Evolutionary conservation across 805 yeast genomes (phyloP).

Genomic region (Myxozyma vanderwaltii): DNA sequence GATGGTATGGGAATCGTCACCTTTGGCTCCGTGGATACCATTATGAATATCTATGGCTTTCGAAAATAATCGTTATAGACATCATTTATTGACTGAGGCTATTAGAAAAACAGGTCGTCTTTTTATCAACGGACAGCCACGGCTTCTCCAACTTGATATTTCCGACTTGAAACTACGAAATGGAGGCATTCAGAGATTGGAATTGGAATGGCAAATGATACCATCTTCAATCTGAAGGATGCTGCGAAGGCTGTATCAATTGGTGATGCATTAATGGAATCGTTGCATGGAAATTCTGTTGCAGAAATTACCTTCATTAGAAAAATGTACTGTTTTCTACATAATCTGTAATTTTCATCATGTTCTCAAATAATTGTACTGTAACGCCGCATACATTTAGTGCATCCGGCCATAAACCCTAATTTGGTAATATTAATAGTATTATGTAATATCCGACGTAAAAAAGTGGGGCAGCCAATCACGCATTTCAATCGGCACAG

Average conservation of each 20-base stretch:
- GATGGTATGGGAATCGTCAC: slow-evolving; percentile 33
- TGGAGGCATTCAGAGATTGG: slow-evolving; percentile 32
- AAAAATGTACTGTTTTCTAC: too few species aligned
- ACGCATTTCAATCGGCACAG: too few species aligned
- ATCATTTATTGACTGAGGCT: slow-evolving; percentile 35
- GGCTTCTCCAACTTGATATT: slow-evolving; percentile 18
- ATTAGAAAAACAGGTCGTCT: slow-evolving; percentile 36
- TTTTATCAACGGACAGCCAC: slow-evolving; percentile 31
- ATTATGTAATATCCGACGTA: too few species aligned
- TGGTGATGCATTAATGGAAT: slow-evolving; percentile 25
- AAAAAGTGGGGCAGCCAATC: too few species aligned
- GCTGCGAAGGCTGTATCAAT: slow-evolving; percentile 35
- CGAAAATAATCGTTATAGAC: slow-evolving; percentile 36
- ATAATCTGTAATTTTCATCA: too few species aligned
- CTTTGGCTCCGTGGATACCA: slow-evolving; percentile 26
- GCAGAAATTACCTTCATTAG: not conserved
- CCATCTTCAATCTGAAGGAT: slow-evolving; percentile 30
- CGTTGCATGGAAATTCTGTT: not conserved
- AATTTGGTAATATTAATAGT: too few species aligned
- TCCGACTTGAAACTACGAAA: slow-evolving; percentile 28
- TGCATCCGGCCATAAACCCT: too few species aligned
- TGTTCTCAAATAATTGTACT: too few species aligned
- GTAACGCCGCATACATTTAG: too few species aligned
- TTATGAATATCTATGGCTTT: slow-evolving; percentile 30
- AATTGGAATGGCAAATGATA: slow-evolving; percentile 13